A percentile compares a stretch with the other conserved stretches of the same genome.
phyloP scores from a whole-genome alignment of 129 eudicot genomes.

The Solidago caesia region DNA sequence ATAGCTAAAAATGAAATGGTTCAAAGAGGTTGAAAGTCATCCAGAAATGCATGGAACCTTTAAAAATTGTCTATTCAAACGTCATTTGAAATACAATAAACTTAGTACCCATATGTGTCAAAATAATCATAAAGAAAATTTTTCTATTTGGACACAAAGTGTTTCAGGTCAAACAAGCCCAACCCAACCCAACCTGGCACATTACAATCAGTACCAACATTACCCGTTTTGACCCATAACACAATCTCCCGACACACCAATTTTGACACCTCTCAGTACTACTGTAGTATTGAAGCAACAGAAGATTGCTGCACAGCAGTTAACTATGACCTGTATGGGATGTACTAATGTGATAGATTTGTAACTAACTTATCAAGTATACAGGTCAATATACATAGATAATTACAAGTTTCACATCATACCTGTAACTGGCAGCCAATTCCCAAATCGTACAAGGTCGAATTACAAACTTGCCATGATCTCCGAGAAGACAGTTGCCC shows the following conservation, averaged over 20 bases:
- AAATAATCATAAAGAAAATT: neutral
- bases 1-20: neutral
- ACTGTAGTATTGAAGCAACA: neutral
- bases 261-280: slow-evolving; percentile 9
- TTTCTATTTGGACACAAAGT: neutral
- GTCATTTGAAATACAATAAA: no score
- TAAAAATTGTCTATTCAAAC: no score
- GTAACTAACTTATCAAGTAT: neutral
- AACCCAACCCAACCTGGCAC: neutral
- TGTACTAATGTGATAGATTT: neutral
- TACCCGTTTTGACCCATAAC: neutral
- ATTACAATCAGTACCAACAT: no score
- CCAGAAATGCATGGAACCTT: neutral
- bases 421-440: slow-evolving; percentile 61
- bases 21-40: neutral
- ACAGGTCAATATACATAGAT: slow-evolving; percentile 20
- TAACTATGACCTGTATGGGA: neutral
- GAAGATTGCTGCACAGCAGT: neutral
- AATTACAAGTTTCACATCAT: neutral
- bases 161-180: neutral
- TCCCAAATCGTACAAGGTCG: slow-evolving; percentile 70
- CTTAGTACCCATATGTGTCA: neutral
- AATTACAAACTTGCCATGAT: slow-evolving; percentile 55
- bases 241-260: neutral
- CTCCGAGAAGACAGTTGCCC: slow-evolving; percentile 65